Evolutionary conservation across 495 filamentous ascomycete genomes (phyloP), one percentile per base, ranked within the genome.

Genomic region (Penicillium canescens): DNA sequence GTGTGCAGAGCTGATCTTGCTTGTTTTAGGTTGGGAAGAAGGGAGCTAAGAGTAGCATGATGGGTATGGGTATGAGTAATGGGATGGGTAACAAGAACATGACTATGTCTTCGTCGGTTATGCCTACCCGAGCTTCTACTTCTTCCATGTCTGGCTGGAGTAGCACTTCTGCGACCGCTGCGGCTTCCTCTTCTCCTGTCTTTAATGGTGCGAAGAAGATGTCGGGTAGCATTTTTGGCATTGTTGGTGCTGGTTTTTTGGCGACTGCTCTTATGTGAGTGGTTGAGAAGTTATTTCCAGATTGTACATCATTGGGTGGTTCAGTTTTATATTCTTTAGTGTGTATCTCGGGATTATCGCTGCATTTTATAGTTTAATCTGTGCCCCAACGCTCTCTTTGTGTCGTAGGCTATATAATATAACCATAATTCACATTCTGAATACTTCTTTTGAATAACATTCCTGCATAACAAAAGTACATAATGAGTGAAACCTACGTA

Each of bases 11-110:
- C 51, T 54, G 51, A 47, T 54, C 18, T 36, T 52, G 21, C 34
- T 54, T 46, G 34, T 46, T 37, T 41, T 54, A 54, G 51, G 36
- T 54, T 54, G 51, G 43, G 6, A 47, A 54, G 43, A 47, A 40
- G 34, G 36, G 43, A 13, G 24, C 6, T 4, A 46, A 41, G 35
- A 43, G 43, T 34, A 46, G 42, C 18, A 46, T 54, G 51, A 40
- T 49, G 36, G 36, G 46, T 28, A 49, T 49, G 46, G 46, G 24
- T 40, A 31, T 31, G 28, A 5, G 28, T 31, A 31, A 31, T 31
- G 5, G 28, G 2, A 31, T 31, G 2, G 45, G 45, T 33, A 51
- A 51, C 36, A 40, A 36, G 18, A 49, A 21, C 35, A 49, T 49
- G 43, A 23, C 46, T 18, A 50, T 50, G 39, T 23, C 48, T 41